Base-by-base conservation (phyloP, 1,139 yeast genomes). In the Geotrichum bryndzae region DNA sequence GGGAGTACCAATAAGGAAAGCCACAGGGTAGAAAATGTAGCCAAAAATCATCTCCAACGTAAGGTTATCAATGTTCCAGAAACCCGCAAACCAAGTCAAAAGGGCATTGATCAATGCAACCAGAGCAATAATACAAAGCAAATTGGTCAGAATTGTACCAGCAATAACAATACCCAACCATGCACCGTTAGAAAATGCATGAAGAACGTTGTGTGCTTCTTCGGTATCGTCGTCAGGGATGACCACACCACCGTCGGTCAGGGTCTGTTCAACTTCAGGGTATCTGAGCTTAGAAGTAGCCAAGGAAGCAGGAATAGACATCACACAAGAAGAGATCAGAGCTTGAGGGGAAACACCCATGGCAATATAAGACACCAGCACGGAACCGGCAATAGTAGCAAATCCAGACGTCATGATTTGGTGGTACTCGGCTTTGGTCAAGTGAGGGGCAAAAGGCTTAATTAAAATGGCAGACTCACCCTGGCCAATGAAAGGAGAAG, bases 281-380 rank as follows among this genome's bases (percentile, higher is more conserved):
- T 75, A 78, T 72, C 88, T 79, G 67, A 85, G 77, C 70, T 84
- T 84, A 22, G 88, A 83, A 29, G 84, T 82, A 8, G 88, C 87
- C 65, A 85, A 76, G 10, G 87, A 82, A 38, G 87, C 86, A 7
- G 89, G 89, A 70, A 85, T 84, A 1, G 88, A 84, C 89, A 85
- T 85, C 64, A 85, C 86, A 78, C 88, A 85, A 35, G 87, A 82
- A 25, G 87, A 82, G 31, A 85, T 84, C 68, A 85, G 77, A 7
- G 88, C 88, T 70, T 84, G 87, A 1, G 88, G 80, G 67, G 83
- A 83, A 67, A 84, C 79, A 54, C 89, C 89, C 71, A 85, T 78
- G 3, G 86, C 85, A 67, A 85, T 84, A 69, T 85, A 85, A 11
- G 88, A 83, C 10, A 84, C 88, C 66, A 85, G 77, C 35, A 84